A percentile compares a stretch with the other conserved stretches of the same genome.
These are phyloP conservation scores for Clavariopsis aquatica DNA, from an alignment of 495 filamentous ascomycete species.

Conservation along the genomic window DNA sequence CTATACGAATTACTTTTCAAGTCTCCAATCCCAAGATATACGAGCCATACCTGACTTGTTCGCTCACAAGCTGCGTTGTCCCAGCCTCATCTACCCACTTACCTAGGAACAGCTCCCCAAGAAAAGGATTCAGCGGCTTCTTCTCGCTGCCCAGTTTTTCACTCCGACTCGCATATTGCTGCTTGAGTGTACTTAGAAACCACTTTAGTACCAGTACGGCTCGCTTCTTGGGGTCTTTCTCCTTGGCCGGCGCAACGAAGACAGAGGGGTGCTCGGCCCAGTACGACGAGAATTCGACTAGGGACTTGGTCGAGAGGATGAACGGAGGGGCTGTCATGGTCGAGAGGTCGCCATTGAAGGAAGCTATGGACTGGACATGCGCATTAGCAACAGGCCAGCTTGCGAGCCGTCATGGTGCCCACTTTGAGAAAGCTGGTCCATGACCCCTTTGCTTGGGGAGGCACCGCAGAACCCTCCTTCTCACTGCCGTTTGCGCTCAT, in stretches of 20 bases:
- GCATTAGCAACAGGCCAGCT: neutral
- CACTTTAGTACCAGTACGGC: conserved; percentile 89
- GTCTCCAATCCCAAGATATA: neutral
- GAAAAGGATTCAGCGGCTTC: conserved; percentile 79
- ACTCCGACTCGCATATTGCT: conserved; percentile 87
- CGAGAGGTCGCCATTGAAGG: conserved; percentile 93
- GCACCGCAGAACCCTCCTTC: conserved; percentile 44
- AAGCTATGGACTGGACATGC: conserved; percentile 69
- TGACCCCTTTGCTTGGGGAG: conserved; percentile 40
- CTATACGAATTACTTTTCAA: conserved; percentile 47
- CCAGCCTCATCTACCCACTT: conserved; percentile 80
- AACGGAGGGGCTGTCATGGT: conserved; percentile 94
- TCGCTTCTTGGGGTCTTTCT: conserved; percentile 78
- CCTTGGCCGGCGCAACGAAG: conserved; percentile 82
- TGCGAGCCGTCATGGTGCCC: neutral
- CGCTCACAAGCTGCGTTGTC: conserved; percentile 62
- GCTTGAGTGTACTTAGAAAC: conserved; percentile 94
- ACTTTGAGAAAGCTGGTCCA: conserved; percentile 49
- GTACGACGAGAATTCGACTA: conserved; percentile 94
- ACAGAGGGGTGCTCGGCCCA: conserved; percentile 92
- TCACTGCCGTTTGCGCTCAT: conserved; percentile 21
- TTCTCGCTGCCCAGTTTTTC: conserved; percentile 84
- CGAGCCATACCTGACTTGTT: conserved; percentile 69
- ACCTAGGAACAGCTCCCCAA: conserved; percentile 86
- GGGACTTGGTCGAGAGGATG: conserved; percentile 86